These are phyloP conservation scores for Mrakia hoshinonis DNA, from an alignment of 768 basidiomycete species.

Conservation along the genomic window DNA sequence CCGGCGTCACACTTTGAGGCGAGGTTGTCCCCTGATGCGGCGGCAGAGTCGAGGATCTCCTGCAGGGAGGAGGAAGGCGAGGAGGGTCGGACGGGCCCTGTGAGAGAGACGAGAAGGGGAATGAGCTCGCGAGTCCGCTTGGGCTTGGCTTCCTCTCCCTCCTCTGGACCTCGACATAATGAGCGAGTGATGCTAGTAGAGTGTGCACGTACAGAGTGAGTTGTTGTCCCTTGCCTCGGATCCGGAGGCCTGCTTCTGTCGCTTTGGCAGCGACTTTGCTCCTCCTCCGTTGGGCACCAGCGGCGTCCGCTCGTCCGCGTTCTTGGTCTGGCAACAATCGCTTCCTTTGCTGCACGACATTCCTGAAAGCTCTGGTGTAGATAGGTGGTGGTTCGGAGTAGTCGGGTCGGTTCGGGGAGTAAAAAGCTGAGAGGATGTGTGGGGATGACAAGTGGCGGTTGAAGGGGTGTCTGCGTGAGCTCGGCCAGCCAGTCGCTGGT, in stretches of 20 bases:
- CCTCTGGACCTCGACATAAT: too few species aligned
- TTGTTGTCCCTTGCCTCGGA: background rate
- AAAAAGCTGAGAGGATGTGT: background rate
- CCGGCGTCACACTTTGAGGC: conserved; percentile 25
- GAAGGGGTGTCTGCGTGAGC: background rate
- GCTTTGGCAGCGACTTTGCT: conserved; percentile 7
- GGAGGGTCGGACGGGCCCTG: conserved; percentile 4
- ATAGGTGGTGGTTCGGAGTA: background rate
- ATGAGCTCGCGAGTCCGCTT: background rate
- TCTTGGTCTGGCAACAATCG: background rate
- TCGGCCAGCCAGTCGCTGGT: too few species aligned
- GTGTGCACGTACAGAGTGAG: background rate
- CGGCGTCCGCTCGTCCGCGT: background rate
- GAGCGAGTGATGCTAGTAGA: background rate
- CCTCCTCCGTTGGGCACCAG: conserved; percentile 8
- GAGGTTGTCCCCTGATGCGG: conserved; percentile 6
- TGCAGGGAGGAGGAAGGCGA: conserved; percentile 20
- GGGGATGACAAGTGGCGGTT: too few species aligned
- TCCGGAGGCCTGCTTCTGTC: background rate
- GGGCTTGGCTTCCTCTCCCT: background rate
- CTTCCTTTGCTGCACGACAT: conserved; percentile 3
- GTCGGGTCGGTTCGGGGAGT: too few species aligned
- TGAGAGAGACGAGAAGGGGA: background rate
- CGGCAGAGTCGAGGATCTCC: background rate
- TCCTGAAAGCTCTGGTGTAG: background rate